Base-by-base conservation (phyloP, 73 alveolate species). In the Symbiodinium natans region DNA sequence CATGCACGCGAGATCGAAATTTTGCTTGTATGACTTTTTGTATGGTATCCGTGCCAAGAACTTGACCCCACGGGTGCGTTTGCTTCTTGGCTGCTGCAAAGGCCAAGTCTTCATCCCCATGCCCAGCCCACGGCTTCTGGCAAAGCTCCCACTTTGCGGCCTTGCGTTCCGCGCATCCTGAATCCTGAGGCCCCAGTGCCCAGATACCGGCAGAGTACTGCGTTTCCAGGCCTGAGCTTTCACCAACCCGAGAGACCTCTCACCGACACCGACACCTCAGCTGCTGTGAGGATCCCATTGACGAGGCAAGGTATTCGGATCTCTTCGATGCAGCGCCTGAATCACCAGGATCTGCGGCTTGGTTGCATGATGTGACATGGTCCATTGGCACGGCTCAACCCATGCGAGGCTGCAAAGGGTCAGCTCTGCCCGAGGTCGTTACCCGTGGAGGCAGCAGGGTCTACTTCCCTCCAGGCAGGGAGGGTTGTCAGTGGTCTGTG, bases 381-480 rank as follows among this genome's bases (percentile, higher is more conserved):
- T n/a, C n/a, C n/a, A n/a, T n/a, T n/a, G n/a, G n/a, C n/a, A n/a
- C n/a, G n/a, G n/a, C n/a, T n/a, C n/a, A n/a, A n/a, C n/a, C n/a
- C n/a, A 52, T 3, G 11, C 19, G 56, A 27, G 68, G 68, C 68
- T 52, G 68, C 21, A 21, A 27, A 6, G 13, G 68, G 68, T 27
- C 43, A 9, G 41, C 77, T 59, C 84, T 9, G 31, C 1, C 23
- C 25, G 42, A 90, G 96, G 96, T 90, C 36, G 77, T 90, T 63
- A 90, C 88, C 87, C 88, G 96, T 39, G 43, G 38, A 40, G 96
- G 96, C 21, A 80, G 25, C 34, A 83, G 86, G 13, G 77, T 90
- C 34, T 42, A 40, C 36, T 90, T 90, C 82, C 96, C 96, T 2
- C 96, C 96, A 90, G 96, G 96, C 42, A 33, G n/a, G 71, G 23